A percentile compares a stretch with the other conserved stretches of the same genome.
These are phyloP conservation scores for Plasmodium berghei DNA, from an alignment of 169 alveolate genomes.

Conservation along the genomic window DNA sequence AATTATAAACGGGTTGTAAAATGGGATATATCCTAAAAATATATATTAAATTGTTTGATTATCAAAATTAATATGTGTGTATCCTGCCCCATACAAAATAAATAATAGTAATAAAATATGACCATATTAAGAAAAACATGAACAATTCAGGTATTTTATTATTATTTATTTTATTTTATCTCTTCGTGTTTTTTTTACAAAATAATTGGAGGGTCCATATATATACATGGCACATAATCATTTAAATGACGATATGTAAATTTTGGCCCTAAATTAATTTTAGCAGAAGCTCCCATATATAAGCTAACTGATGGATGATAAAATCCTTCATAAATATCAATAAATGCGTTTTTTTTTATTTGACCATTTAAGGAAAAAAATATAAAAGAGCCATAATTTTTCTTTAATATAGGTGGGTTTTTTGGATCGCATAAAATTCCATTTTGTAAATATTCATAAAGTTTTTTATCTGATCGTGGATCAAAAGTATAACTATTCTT, in stretches of 20 bases:
- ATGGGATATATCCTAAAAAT: slow-evolving; percentile 1
- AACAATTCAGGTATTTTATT: not conserved
- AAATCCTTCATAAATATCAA: slow-evolving; percentile 84
- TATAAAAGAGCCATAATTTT: slow-evolving; percentile 83
- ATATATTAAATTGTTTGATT: not conserved
- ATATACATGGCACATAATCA: slow-evolving; percentile 79
- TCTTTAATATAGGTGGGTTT: slow-evolving; percentile 81
- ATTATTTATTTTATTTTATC: slow-evolving; percentile 4
- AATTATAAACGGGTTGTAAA: not conserved
- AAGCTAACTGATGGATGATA: slow-evolving; percentile 90
- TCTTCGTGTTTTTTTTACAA: slow-evolving; percentile 10
- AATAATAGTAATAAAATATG: slow-evolving; percentile 3
- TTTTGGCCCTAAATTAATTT: slow-evolving; percentile 84
- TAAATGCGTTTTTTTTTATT: slow-evolving; percentile 79
- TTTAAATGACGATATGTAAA: slow-evolving; percentile 77
- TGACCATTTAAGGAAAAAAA: slow-evolving; percentile 88
- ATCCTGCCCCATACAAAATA: not conserved
- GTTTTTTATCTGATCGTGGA: slow-evolving; percentile 87
- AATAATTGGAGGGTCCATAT: slow-evolving; percentile 79
- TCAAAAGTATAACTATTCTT: slow-evolving; percentile 80
- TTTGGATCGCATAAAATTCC: slow-evolving; percentile 90
- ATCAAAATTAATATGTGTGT: slow-evolving; percentile 2
- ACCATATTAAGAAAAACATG: not conserved
- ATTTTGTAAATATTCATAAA: slow-evolving; percentile 85
- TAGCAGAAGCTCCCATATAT: slow-evolving; percentile 89